Evolutionary conservation across 2,329 filamentous ascomycete species (phyloP), one percentile per base, ranked within the genome.

Genomic region (Botryotinia convoluta): DNA sequence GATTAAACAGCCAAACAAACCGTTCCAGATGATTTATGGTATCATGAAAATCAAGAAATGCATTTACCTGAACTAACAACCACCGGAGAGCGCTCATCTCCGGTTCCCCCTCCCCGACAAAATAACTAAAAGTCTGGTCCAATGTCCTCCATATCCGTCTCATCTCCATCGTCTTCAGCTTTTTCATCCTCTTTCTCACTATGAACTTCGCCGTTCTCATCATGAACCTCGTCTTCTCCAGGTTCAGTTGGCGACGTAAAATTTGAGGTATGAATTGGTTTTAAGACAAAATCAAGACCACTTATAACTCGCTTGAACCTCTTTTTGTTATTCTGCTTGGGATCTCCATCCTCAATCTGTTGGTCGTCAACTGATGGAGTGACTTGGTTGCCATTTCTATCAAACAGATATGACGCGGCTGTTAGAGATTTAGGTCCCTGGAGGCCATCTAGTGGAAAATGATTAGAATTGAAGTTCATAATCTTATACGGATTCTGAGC

Each of bases 291-390:
- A 20, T 75, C 45, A 29, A 68, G 45, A 51, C 75, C 74, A 10
- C 69, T 65, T 10, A 74, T 61, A 42, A 69, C 70, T 70, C 73
- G 72, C 22, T 63, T 68, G 57, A 77, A 79, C 44, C 79, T 75
- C 35, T 71, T 74, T 18, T 69, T 65, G 48, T 79, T 80, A 32
- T 78, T 78, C 8, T 75, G 64, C 54, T 73, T 75, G 4, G 77
- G 75, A 14, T 72, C 51, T 22, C 79, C 78, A 16, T 84, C 85
- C 77, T 90, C 87, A n/a, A 86, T 74, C 71, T 82, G 76, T 79
- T 90, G 87, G 39, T 84, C 81, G n/a, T 79, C 79, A 32, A 91
- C 81, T 20, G 86, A 89, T 0, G 89, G 88, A 9, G 89, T 91
- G 48, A 91, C 85, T 79, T 90, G 88, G 5, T 83, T 82, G 22